phyloP scores from a whole-genome alignment of 768 basidiomycete species.

The Termitomyces sp. region DNA sequence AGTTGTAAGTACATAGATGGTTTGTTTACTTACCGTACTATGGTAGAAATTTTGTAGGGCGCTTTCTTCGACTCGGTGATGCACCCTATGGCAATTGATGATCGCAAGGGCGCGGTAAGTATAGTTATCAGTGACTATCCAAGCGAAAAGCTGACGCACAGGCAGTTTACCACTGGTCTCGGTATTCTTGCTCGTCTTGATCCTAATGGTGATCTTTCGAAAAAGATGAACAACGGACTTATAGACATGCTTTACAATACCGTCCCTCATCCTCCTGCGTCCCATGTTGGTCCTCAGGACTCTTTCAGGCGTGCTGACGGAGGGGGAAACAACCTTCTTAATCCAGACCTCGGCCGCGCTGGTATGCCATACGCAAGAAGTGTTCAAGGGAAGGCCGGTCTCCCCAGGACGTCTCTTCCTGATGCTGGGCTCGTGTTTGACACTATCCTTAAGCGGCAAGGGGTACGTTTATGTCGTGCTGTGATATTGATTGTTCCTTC shows the following conservation, averaged over 20 bases:
- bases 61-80: conserved; percentile 23
- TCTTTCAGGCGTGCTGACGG: conserved; percentile 45
- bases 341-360: conserved; percentile 43
- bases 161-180: conserved; percentile 24
- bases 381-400: conserved; percentile 36
- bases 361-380: conserved; percentile 49
- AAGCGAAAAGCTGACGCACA: not conserved
- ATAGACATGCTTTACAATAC: conserved; percentile 50
- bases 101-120: conserved; percentile 29
- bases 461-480: conserved; percentile 20
- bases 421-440: conserved; percentile 62
- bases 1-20: conserved; percentile 18
- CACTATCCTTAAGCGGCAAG: conserved; percentile 39
- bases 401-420: conserved; percentile 39
- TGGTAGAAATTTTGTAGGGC: conserved; percentile 12
- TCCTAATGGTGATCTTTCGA: conserved; percentile 13
- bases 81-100: conserved; percentile 34
- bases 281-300: conserved; percentile 27
- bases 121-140: not conserved
- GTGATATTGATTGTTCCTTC: not conserved
- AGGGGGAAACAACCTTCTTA: conserved; percentile 38
- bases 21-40: not conserved
- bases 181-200: conserved; percentile 21
- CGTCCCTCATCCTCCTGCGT: conserved; percentile 44
- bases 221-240: conserved; percentile 17